These are phyloP conservation scores for Fusarium siculi DNA, from an alignment of 2,329 filamentous ascomycete genomes.

Conservation along the genomic window DNA sequence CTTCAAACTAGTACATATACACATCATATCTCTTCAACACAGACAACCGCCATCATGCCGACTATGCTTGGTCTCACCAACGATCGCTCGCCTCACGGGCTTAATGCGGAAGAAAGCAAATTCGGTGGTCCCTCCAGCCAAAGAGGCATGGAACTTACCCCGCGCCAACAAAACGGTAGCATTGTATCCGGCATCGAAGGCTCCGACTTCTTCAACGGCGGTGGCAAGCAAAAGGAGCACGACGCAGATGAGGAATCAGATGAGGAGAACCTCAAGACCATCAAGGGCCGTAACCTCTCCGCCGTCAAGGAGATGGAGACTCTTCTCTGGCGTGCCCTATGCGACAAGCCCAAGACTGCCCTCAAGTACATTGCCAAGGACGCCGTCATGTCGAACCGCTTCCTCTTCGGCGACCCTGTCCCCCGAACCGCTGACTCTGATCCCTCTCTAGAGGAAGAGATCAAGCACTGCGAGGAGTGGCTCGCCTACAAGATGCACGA, in stretches of 20 bases:
- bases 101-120: constrained; percentile 30
- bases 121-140: constrained; percentile 19
- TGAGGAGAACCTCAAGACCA: constrained; percentile 43
- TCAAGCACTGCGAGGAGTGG: constrained; percentile 45
- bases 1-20: neutral
- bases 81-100: constrained; percentile 40
- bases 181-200: constrained; percentile 39
- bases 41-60: constrained; percentile 38
- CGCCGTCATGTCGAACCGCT: constrained; percentile 44
- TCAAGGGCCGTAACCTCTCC: constrained; percentile 43
- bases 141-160: constrained; percentile 37
- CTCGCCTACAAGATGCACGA: constrained; percentile 46
- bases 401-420: constrained; percentile 42
- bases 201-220: constrained; percentile 42
- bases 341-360: constrained; percentile 44
- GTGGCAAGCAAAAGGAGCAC: constrained; percentile 39
- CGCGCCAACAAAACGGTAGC: constrained; percentile 16
- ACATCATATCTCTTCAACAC: neutral
- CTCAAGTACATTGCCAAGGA: constrained; percentile 45
- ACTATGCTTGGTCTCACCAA: constrained; percentile 44
- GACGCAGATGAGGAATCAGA: constrained; percentile 40
- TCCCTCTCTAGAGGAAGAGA: constrained; percentile 41
- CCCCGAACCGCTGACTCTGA: constrained; percentile 42
- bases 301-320: constrained; percentile 46
- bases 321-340: constrained; percentile 45